Evolutionary conservation across 2,329 filamentous ascomycete genomes (phyloP), one percentile per base, ranked within the genome.

Genomic region (Akanthomyces muscarius): DNA sequence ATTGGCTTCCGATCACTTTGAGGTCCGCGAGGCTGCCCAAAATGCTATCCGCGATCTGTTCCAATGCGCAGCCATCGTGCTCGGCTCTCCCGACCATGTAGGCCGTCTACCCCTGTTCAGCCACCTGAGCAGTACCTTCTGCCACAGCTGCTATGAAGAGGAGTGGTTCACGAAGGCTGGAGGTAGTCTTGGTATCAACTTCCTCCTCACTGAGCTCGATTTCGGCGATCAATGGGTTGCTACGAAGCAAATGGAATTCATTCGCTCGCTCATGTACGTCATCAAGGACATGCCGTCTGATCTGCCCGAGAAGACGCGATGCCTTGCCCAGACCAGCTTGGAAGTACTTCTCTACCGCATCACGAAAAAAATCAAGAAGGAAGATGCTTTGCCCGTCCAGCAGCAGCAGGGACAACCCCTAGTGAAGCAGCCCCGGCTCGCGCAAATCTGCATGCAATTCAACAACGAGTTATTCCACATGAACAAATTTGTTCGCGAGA

Each of bases 131-230:
- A 89, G 87, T 65, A 88, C 88, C 0, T 97, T 98, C 73, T 95
- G 91, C 69, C 95, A 99, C 73, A 92, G 91, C 67, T 99, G 95
- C 74, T 93, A 97, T 70, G 92, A 95, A 70, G 94, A 99, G 73
- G 95, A 99, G 70, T 99, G 96, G 95, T 99, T 97, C 72, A 93
- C 93, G 59, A 99, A 99, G 76, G 90, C 92, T 44, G 95, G 94
- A 55, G 95, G 95, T 45, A 93, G 90, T 61, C 79, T 94, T 23
- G 96, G 96, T 62, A 97, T 99, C 70, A 89, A 91, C 70, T 88
- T 96, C 63, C 79, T 99, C 63, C 88, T 94, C 38, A 94, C 91
- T 2, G 89, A 94, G 68, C 80, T 98, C 62, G 88, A 94, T 60
- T 82, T 99, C 53, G 92, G 92, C 48, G 90, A 96, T 70, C 74